Base-by-base conservation (phyloP, 331 rosid genomes). In the Phaseolus coccineus region DNA sequence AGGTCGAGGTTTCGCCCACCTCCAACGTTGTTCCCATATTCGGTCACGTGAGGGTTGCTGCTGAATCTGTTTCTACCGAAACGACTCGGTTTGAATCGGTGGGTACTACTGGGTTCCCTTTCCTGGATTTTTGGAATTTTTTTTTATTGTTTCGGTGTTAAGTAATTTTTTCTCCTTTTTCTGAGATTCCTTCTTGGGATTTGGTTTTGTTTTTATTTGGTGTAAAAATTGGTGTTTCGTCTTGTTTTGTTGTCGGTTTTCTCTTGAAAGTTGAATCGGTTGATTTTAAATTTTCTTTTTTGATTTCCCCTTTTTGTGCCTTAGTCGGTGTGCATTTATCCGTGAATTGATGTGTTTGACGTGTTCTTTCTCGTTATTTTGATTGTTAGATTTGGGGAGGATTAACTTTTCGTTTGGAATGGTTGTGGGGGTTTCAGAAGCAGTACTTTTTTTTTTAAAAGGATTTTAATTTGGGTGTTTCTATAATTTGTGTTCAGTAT, bases 61-160 rank as follows among this genome's bases (percentile, higher is more conserved):
- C 81, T 22, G 83, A 83, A 37, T 68, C 81, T 2, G n/a, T 76
- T 22, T 64, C 91, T 5, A 0, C 81, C 11, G 88, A 83, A 56
- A 69, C 68, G 1, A 59, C 89, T 39, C 71, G 46, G 74, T 81
- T 74, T 46, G 86, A 81, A 63, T 85, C 92, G 72, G 91, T 91
- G 58, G n/a, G 65, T 27, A 12, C 59, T 24, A 2, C 16, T 24
- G 15, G 14, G 69, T 78, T 8, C 3, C 42, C 3, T 53, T 33
- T 59, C 24, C 5, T 19, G 1, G 6, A 25, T 33, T 69, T 3
- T n/a, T 50, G 44, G 2, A 58, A 6, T 63, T 37, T 56, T 28
- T 30, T 13, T 31, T 14, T 56, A 37, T 19, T 4, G 1, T 24
- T 57, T 8, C 25, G 30, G 7, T 68, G 14, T 70, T 67, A 44